Conservation (phyloP, 2,329 filamentous ascomycete species). For the Fusarium lyarnte region DNA sequence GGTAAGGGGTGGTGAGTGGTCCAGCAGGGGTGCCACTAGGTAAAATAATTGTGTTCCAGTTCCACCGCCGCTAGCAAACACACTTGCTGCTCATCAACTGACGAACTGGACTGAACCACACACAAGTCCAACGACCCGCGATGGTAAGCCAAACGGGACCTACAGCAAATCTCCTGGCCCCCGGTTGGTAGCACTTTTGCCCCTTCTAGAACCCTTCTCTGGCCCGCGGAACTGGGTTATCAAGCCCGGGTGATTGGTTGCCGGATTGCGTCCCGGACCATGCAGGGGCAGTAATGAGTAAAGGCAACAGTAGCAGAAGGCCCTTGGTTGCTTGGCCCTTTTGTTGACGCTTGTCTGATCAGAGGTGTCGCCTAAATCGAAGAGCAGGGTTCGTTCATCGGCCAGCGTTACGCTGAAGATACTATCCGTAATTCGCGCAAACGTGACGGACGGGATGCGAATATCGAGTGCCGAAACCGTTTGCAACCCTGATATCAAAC, state of each 20-base stretch:
- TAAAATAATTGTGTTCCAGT: slow-evolving; percentile 23
- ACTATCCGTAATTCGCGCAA: slow-evolving; percentile 22
- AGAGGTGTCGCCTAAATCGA: slow-evolving; percentile 12
- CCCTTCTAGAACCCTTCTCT: slow-evolving; percentile 47
- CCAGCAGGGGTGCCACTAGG: slow-evolving; percentile 34
- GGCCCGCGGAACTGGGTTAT: slow-evolving; percentile 43
- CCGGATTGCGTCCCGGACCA: slow-evolving; percentile 35
- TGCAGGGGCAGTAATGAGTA: slow-evolving; percentile 26
- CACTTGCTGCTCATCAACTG: neutral
- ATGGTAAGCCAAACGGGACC: slow-evolving; percentile 4
- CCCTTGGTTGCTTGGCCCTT: slow-evolving; percentile 14
- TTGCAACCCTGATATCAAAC: slow-evolving; percentile 1
- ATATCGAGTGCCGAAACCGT: neutral
- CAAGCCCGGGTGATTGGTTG: slow-evolving; percentile 32
- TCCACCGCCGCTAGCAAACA: slow-evolving; percentile 24
- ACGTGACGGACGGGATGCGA: neutral
- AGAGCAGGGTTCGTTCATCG: slow-evolving; percentile 5
- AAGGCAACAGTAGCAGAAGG: slow-evolving; percentile 11
- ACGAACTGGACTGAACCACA: neutral
- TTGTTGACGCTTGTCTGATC: slow-evolving; percentile 17
- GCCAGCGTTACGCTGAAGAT: slow-evolving; percentile 7
- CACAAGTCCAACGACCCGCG: neutral
- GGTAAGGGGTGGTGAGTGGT: slow-evolving; percentile 28
- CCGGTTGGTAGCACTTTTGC: slow-evolving; percentile 29
- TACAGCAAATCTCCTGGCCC: slow-evolving; percentile 22